Evolutionary conservation across 495 filamentous ascomycete genomes (phyloP).

Genomic region (Tirmania nivea): DNA sequence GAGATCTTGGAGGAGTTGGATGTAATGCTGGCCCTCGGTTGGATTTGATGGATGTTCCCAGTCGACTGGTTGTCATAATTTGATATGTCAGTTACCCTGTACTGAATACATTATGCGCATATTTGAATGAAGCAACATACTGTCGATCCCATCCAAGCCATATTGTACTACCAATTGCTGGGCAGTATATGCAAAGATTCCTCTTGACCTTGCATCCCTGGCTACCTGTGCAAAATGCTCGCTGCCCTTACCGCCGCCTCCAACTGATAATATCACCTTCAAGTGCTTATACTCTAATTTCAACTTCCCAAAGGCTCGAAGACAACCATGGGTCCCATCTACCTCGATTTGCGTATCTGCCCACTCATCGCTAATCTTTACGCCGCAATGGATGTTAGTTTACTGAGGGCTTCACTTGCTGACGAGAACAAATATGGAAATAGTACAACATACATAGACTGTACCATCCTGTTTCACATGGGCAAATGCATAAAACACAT

Average conservation of each 20-base stretch:
- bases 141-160: slow-evolving; percentile 67
- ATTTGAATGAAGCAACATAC: slow-evolving; percentile 26
- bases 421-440: no score
- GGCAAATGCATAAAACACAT: slow-evolving; percentile 82
- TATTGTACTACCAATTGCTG: slow-evolving; percentile 49
- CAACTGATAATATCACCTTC: slow-evolving; percentile 66
- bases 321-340: slow-evolving; percentile 54
- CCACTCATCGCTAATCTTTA: slow-evolving; percentile 66
- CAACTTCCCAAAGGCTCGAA: slow-evolving; percentile 51
- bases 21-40: slow-evolving; percentile 49
- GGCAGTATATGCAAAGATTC: slow-evolving; percentile 54
- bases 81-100: no score
- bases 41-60: slow-evolving; percentile 31
- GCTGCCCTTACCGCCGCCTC: slow-evolving; percentile 57
- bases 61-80: no score
- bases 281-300: slow-evolving; percentile 57
- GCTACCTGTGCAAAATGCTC: slow-evolving; percentile 60
- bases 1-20: slow-evolving; percentile 45
- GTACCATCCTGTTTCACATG: slow-evolving; percentile 60
- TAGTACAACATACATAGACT: slow-evolving; percentile 39
- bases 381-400: no score
- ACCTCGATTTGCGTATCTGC: slow-evolving; percentile 62
- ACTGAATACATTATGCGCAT: no score
- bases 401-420: no score
- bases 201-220: slow-evolving; percentile 32